Evolutionary conservation across 257 asterid genomes (phyloP).

Genomic region (Cinchona pubescens): DNA sequence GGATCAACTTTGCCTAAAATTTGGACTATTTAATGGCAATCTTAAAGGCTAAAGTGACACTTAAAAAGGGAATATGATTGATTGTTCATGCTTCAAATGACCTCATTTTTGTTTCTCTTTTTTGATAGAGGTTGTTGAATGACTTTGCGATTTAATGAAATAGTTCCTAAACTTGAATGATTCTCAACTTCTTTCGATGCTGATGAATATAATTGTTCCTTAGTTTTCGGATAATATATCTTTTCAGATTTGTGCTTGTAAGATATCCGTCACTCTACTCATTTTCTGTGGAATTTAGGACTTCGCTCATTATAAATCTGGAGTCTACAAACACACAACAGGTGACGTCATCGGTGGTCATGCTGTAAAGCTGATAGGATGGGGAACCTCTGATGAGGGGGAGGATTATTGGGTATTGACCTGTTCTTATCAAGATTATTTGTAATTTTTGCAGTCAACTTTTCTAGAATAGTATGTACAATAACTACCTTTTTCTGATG

Average conservation of each 20-base stretch:
- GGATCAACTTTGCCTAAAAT: too few species aligned
- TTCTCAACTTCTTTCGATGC: background rate
- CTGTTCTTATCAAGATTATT: background rate
- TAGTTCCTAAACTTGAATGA: background rate
- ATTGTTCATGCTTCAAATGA: background rate
- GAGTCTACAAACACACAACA: constrained; percentile 75
- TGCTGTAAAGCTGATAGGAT: constrained; percentile 91
- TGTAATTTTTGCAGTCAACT: background rate
- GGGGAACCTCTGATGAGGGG: constrained; percentile 83
- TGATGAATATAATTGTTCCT: background rate
- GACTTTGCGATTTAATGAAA: background rate
- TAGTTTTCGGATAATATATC: background rate
- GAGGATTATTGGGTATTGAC: constrained; percentile 82
- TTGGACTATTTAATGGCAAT: too few species aligned
- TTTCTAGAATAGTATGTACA: background rate
- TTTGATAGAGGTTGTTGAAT: constrained; percentile 4
- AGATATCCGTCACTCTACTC: background rate
- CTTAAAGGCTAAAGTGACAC: too few species aligned
- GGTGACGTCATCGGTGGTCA: constrained; percentile 89
- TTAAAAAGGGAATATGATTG: background rate
- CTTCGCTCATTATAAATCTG: constrained; percentile 86
- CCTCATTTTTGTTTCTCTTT: background rate
- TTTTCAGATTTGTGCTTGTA: background rate
- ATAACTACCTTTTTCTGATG: constrained; percentile 27
- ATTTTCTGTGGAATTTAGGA: constrained; percentile 45